Percentiles rank a stretch among this genome's conserved stretches.
phyloP scores from a whole-genome alignment of 176 grass and related monocot genomes.

The Rhynchospora pubera region DNA sequence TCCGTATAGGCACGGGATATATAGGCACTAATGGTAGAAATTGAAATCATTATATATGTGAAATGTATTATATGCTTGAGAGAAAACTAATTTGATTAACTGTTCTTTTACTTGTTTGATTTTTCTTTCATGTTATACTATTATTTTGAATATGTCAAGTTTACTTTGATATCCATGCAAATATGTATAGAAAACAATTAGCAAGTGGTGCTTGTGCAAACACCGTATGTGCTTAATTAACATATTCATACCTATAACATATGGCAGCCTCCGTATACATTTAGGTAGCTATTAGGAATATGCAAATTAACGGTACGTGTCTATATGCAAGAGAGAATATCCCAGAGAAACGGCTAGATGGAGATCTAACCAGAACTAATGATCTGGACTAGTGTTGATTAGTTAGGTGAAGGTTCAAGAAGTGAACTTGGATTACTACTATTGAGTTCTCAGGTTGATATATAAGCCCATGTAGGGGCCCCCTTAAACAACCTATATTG shows the following conservation, averaged over 20 bases:
- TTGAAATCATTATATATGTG: neutral
- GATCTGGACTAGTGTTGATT: neutral
- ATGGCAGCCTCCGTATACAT: neutral
- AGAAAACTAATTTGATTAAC: neutral
- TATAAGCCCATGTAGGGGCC: conserved; percentile 9
- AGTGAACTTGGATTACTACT: neutral
- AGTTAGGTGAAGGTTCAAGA: neutral
- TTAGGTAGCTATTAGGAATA: neutral
- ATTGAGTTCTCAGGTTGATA: neutral
- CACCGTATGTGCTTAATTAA: too few relatives aligned
- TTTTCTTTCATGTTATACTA: neutral
- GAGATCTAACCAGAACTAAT: neutral
- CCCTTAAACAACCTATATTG: neutral
- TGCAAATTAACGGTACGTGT: too few relatives aligned
- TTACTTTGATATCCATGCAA: neutral
- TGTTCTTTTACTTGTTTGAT: neutral
- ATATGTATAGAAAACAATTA: neutral
- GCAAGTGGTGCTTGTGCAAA: neutral
- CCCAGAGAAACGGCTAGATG: neutral
- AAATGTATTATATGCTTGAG: neutral
- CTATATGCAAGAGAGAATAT: too few relatives aligned
- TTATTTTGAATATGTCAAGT: neutral
- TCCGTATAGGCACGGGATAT: neutral
- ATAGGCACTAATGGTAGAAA: neutral
- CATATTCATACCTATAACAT: neutral